A percentile compares a stretch with the other conserved stretches of the same genome.
Conservation (phyloP, 2,329 filamentous ascomycete genomes). For the Xylaria digitata region DNA sequence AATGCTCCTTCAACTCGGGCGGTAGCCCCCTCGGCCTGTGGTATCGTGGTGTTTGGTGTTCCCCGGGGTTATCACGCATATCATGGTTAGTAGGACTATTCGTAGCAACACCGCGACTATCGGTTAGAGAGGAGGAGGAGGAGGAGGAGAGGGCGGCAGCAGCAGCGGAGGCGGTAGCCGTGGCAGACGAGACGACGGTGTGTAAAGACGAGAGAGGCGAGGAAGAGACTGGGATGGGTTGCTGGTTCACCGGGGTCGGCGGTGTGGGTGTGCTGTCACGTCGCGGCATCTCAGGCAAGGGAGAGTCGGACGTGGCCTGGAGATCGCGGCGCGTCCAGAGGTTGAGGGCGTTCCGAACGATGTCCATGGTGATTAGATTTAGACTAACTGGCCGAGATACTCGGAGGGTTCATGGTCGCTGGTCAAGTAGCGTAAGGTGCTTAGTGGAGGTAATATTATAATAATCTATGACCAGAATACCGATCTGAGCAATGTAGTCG, state of each 20-base stretch:
- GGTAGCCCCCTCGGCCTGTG: constrained; percentile 67
- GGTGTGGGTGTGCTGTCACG: constrained; percentile 14
- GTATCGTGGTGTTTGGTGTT: constrained; percentile 54
- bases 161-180: constrained; percentile 11
- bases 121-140: constrained; percentile 14
- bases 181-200: constrained; percentile 18
- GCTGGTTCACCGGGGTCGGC: neutral
- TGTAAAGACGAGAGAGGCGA: constrained; percentile 31
- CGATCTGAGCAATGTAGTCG: too few relatives aligned
- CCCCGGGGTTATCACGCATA: neutral
- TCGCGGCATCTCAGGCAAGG: constrained; percentile 28
- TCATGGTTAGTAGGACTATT: neutral
- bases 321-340: constrained; percentile 33
- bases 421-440: too few relatives aligned
- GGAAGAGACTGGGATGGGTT: constrained; percentile 20
- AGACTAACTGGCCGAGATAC: too few relatives aligned
- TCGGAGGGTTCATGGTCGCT: too few relatives aligned
- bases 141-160: constrained; percentile 15
- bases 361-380: constrained; percentile 15
- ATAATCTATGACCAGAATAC: too few relatives aligned
- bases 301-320: neutral
- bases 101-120: neutral
- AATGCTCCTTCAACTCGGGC: constrained; percentile 72
- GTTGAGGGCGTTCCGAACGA: constrained; percentile 31
- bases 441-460: too few relatives aligned